Percentiles rank a stretch among this genome's conserved stretches.
These are phyloP conservation scores for Viola pubescens DNA, from an alignment of 441 rosid genomes.

Conservation along the genomic window DNA sequence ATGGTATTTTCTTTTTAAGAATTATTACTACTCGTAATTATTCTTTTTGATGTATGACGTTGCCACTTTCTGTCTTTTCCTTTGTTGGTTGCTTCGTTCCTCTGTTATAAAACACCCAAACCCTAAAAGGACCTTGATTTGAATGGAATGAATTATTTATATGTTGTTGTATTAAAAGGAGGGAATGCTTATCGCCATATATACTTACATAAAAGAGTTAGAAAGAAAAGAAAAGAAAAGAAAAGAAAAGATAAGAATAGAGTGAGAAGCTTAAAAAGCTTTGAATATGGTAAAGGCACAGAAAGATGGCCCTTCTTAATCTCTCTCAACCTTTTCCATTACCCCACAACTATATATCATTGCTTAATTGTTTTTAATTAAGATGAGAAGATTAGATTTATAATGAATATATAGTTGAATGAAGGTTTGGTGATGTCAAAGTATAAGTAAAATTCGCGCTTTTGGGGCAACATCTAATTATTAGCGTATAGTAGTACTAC, in stretches of 20 bases:
- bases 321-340: conserved; percentile 25
- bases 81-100: conserved; percentile 13
- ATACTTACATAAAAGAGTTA: conserved; percentile 14
- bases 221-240: conserved; percentile 6
- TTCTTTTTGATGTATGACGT: conserved; percentile 26
- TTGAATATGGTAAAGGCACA: conserved; percentile 13
- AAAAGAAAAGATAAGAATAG: conserved; percentile 3
- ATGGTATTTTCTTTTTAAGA: not conserved
- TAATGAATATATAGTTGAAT: too few relatives aligned
- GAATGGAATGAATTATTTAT: conserved; percentile 22
- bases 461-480: too few relatives aligned
- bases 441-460: too few relatives aligned
- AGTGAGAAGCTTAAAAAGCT: conserved; percentile 15
- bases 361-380: conserved; percentile 13
- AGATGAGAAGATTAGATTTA: too few relatives aligned
- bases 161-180: conserved; percentile 22
- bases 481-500: too few relatives aligned
- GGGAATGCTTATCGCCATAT: conserved; percentile 9
- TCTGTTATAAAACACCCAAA: conserved; percentile 58
- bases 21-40: conserved; percentile 15
- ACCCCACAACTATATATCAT: conserved; percentile 25
- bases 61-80: conserved; percentile 39
- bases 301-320: conserved; percentile 7
- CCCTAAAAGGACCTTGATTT: conserved; percentile 44
- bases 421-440: too few relatives aligned